Base-by-base conservation (phyloP, 2,329 filamentous ascomycete species). In the Nemania sp. region DNA sequence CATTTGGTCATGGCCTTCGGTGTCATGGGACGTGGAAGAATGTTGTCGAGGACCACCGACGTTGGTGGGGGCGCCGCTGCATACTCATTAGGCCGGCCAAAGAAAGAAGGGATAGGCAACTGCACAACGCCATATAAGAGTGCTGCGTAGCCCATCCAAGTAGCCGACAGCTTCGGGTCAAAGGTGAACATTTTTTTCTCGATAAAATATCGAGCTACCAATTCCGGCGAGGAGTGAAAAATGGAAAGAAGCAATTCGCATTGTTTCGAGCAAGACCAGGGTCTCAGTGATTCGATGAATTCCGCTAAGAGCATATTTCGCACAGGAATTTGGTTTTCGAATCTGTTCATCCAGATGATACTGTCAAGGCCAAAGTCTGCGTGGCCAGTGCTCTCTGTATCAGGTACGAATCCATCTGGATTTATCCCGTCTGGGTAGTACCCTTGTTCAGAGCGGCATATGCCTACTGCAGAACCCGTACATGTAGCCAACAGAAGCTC, bases 61-160 rank as follows among this genome's bases (percentile, higher is more conserved):
- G 86, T 83, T 1, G 91, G 90, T 7, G 94, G 93, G 24, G 94
- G 92, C 12, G 86, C 75, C 15, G 77, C 72, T 20, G 85, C 83
- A 59, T 84, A 87, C 36, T 77, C 78, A 11, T 81, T 78, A 34
- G 77, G 77, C 62, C 86, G 83, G 11, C 91, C 91, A 66, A 93
- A 90, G 56, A 81, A 82, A 22, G 75, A 68, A 2, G 92, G 92
- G 2, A 96, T 77, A 1, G 86, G 84, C 30, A 95, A 76, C 52
- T 87, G 82, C 40, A 97, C 84, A 1, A 86, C 84, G 56, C 88
- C 89, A 71, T 95, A 96, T 5, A 99, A 74, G 58, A 97, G 90
- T 0, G 91, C 86, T 0, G 91, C 91, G 68, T 95, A 96, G 36
- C 93, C 92, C 62, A 97, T 89, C 94, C 94, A 99, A 0, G 91